phyloP scores from a whole-genome alignment of 2,329 filamentous ascomycete genomes.

The Diaporthe helianthi region DNA sequence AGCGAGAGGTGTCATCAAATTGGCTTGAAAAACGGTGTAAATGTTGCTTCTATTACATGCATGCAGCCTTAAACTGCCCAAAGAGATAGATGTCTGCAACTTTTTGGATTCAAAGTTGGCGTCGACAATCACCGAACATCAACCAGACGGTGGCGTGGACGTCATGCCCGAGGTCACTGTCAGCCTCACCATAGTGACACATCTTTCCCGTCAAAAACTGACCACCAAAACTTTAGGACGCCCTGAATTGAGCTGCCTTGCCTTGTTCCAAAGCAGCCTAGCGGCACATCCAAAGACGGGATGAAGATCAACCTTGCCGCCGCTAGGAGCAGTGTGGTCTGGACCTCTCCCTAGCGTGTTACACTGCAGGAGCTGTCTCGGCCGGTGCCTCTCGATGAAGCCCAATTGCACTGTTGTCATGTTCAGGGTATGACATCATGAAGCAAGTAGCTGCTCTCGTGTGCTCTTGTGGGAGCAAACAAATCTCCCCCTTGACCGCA shows the following conservation, averaged over 20 bases:
- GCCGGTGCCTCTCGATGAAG: neutral
- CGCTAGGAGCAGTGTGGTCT: slow-evolving; percentile 8
- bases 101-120: too few relatives aligned
- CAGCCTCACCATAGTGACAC: neutral
- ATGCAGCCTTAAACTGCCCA: too few relatives aligned
- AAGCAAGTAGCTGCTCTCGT: slow-evolving; percentile 7
- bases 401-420: neutral
- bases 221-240: too few relatives aligned
- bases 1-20: too few relatives aligned
- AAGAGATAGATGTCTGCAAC: too few relatives aligned
- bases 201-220: too few relatives aligned
- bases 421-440: slow-evolving; percentile 21
- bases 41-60: too few relatives aligned
- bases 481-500: neutral
- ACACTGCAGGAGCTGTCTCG: slow-evolving; percentile 21
- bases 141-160: too few relatives aligned
- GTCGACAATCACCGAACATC: too few relatives aligned
- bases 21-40: too few relatives aligned
- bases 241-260: neutral
- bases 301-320: slow-evolving; percentile 1
- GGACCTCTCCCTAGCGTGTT: slow-evolving; percentile 1
- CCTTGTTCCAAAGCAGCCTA: neutral
- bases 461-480: neutral
- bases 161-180: neutral
- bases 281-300: neutral